Percentiles rank a stretch among this genome's conserved stretches.
Evolutionary conservation across 73 alveolate species (phyloP).

Genomic region (Paramecium sexaurelia): DNA sequence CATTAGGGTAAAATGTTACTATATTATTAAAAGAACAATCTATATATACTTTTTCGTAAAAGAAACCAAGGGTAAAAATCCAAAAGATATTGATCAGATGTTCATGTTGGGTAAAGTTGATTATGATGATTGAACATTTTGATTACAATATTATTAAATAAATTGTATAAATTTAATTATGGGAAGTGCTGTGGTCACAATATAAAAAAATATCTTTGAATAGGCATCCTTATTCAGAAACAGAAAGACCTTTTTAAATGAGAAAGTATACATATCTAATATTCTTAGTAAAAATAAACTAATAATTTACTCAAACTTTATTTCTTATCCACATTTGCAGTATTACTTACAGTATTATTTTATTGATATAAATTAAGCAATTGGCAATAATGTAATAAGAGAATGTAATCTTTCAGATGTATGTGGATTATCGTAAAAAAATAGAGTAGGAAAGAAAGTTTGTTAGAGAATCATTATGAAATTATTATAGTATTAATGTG

Average conservation of each 20-base stretch:
- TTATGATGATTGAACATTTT: background rate
- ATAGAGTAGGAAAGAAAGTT: background rate
- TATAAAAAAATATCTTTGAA: background rate
- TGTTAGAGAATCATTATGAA: background rate
- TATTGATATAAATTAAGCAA: background rate
- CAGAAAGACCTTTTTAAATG: background rate
- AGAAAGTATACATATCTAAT: background rate
- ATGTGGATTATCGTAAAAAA: background rate
- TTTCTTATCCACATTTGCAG: background rate
- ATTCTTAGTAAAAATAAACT: background rate
- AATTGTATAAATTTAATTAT: constrained; percentile 34
- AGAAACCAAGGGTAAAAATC: constrained; percentile 20
- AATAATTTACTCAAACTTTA: background rate
- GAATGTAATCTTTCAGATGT: background rate
- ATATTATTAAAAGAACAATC: background rate
- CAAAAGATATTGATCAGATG: constrained; percentile 13
- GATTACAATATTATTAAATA: background rate
- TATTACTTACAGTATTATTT: background rate
- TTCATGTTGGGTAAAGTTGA: background rate
- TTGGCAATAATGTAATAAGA: background rate
- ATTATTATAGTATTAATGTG: background rate
- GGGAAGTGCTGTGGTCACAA: constrained; percentile 36
- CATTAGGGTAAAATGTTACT: background rate
- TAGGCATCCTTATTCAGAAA: background rate
- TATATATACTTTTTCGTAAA: background rate